Conservation (phyloP, 2,329 filamentous ascomycete species). For the Calonectria crousiana region DNA sequence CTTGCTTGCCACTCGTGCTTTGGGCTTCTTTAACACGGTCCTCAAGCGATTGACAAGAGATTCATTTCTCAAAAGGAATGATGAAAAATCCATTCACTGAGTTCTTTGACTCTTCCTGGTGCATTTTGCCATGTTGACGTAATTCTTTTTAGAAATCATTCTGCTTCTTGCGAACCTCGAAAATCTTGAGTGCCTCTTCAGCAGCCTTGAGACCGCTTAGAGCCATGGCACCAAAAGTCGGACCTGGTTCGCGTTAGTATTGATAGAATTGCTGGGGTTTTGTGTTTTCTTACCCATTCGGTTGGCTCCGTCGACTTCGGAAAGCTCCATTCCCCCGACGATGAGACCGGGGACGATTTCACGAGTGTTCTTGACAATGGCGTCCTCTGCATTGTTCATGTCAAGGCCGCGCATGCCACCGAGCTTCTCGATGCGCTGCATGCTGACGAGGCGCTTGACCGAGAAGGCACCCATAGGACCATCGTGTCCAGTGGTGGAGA, state of each 20-base stretch:
- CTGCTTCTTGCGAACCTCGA: slow-evolving; percentile 82
- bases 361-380: slow-evolving; percentile 91
- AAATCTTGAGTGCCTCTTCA: slow-evolving; percentile 84
- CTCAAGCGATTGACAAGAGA: slow-evolving; percentile 31
- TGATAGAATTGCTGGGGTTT: not conserved
- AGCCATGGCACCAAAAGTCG: slow-evolving; percentile 91
- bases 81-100: slow-evolving; percentile 1
- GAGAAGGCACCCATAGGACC: slow-evolving; percentile 91
- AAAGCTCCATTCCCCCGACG: slow-evolving; percentile 95
- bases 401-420: slow-evolving; percentile 94
- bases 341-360: slow-evolving; percentile 90
- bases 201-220: slow-evolving; percentile 91
- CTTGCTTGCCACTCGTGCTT: not conserved
- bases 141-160: slow-evolving; percentile 68
- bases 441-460: slow-evolving; percentile 90
- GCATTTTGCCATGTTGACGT: not conserved
- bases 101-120: not conserved
- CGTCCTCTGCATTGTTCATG: slow-evolving; percentile 92
- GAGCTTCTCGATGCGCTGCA: slow-evolving; percentile 85
- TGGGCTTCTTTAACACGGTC: not conserved
- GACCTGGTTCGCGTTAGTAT: slow-evolving; percentile 54
- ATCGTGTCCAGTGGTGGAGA: slow-evolving; percentile 93
- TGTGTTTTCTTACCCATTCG: slow-evolving; percentile 75
- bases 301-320: slow-evolving; percentile 90
- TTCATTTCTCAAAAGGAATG: slow-evolving; percentile 33